Evolutionary conservation across 2,329 filamentous ascomycete genomes (phyloP), one percentile per base, ranked within the genome.

Genomic region (Fusarium succisae): DNA sequence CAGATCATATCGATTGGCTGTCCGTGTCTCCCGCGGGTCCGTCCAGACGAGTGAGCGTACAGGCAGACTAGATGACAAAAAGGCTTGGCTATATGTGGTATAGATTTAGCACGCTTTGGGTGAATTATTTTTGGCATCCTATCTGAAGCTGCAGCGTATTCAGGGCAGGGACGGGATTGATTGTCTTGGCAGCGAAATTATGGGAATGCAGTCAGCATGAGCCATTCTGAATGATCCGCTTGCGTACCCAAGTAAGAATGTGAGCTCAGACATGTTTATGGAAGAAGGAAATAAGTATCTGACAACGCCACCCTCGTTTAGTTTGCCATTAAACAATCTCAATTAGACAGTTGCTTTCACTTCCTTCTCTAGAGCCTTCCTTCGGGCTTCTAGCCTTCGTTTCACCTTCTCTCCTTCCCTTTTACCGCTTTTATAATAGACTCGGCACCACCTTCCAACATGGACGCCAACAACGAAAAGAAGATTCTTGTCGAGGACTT

Each of bases 401-500:
- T 28, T 50, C 11, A 18, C 6, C 26, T 48, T n/a, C 43, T 12
- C 10, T 17, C 8, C 10, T 22, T 18, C 30, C 45, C 7, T 15
- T n/a, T n/a, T 12, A 18, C 9, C 18, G 9, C 50, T n/a, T 45
- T n/a, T 6, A 50, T 38, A 38, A 66, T 28, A 44, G n/a, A 24
- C 4, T 30, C 17, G 11, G 8, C 10, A 30, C 12, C n/a, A 32
- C 37, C 22, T 20, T 18, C 30, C 18, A 63, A 3, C 7, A 72
- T 72, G 69, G 63, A 62, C 12, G 35, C 22, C 12, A 18, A 66
- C 3, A 47, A n/a, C 37, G 69, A 72, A 17, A 72, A 69, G 51
- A 63, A 54, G 28, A 50, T 45, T 5, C 32, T 61, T 43, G 56
- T 54, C 14, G 69, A 72, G 26, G 69, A 48, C 17, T 26, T 61